phyloP scores from a whole-genome alignment of 108 stramenopile genomes.

The Conticribra guillardii region DNA sequence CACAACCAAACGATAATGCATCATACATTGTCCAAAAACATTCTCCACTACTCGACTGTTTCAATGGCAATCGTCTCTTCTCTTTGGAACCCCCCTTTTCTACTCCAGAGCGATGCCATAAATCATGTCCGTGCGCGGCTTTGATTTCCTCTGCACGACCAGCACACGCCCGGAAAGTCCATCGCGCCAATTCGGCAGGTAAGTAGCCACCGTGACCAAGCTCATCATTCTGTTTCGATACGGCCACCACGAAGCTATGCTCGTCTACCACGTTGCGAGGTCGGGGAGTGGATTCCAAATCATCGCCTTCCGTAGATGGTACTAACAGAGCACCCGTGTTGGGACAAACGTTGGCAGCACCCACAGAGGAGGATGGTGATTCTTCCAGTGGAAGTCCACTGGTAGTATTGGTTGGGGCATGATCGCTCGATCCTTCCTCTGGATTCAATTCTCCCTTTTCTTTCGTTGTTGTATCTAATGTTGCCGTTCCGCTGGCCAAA shows the following conservation, averaged over 20 bases:
- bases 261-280: slow-evolving; percentile 73
- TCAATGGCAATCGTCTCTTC: background rate
- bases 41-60: slow-evolving; percentile 1
- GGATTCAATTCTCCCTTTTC: slow-evolving; percentile 20
- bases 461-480: too few species aligned
- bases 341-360: slow-evolving; percentile 38
- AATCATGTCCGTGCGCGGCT: slow-evolving; percentile 13
- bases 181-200: slow-evolving; percentile 59
- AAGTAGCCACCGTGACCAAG: slow-evolving; percentile 85
- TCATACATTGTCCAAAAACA: slow-evolving; percentile 72
- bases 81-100: background rate
- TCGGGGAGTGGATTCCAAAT: slow-evolving; percentile 13
- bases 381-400: background rate
- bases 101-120: slow-evolving; percentile 5
- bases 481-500: slow-evolving; percentile 56
- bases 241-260: slow-evolving; percentile 57
- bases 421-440: background rate
- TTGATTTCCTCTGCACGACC: slow-evolving; percentile 34
- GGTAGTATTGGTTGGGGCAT: background rate
- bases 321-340: slow-evolving; percentile 27
- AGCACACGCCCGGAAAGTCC: slow-evolving; percentile 62
- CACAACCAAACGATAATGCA: slow-evolving; percentile 81
- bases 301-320: slow-evolving; percentile 26
- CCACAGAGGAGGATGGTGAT: background rate
- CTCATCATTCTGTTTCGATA: slow-evolving; percentile 60